These are phyloP conservation scores for Rhypophila decipiens DNA, from an alignment of 495 filamentous ascomycete genomes.

Conservation along the genomic window DNA sequence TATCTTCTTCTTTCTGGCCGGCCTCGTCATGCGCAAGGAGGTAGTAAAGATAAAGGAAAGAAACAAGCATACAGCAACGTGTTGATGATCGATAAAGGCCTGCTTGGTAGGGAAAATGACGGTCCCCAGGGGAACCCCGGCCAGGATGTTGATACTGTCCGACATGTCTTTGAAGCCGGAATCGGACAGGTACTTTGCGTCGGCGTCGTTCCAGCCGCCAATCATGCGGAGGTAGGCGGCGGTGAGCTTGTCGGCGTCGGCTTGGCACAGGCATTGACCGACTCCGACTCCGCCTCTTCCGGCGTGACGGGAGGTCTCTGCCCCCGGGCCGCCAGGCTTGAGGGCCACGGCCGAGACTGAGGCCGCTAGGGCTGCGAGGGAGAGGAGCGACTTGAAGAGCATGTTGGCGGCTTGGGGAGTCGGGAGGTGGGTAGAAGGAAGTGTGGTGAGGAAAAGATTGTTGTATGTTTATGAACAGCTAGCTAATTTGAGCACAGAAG, in stretches of 20 bases:
- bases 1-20: not conserved
- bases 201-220: slow-evolving; percentile 16
- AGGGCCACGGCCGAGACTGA: not conserved
- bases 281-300: not conserved
- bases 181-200: slow-evolving; percentile 17
- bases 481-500: no score
- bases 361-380: no score
- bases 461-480: no score
- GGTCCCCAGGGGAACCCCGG: slow-evolving; percentile 16
- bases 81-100: slow-evolving; percentile 17
- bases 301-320: not conserved
- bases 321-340: not conserved
- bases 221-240: slow-evolving; percentile 20
- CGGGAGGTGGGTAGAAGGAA: no score
- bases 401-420: no score
- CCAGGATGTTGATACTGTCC: slow-evolving; percentile 27
- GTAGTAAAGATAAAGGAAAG: not conserved
- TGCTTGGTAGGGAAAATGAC: slow-evolving; percentile 22
- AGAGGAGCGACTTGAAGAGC: no score
- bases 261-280: slow-evolving; percentile 10
- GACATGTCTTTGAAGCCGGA: slow-evolving; percentile 18
- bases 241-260: slow-evolving; percentile 15
- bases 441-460: no score
- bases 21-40: no score
- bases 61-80: slow-evolving; percentile 1